Conservation (phyloP, 2,329 filamentous ascomycete species). For the Allantophomopsis lycopodina region DNA sequence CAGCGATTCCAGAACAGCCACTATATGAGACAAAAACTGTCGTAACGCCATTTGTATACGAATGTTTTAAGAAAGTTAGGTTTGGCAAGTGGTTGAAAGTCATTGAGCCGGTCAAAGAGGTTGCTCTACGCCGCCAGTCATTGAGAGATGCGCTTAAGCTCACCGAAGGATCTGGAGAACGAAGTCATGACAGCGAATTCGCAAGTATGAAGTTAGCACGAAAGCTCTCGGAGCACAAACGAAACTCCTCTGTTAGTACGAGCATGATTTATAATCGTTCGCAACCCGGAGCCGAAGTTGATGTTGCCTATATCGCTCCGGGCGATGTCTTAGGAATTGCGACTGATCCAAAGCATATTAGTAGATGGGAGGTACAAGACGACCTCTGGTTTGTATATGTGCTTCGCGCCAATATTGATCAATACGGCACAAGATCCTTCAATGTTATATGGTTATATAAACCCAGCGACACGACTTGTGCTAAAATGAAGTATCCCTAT, state of each 20-base stretch:
- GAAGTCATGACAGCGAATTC: no score
- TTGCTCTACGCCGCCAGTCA: slow-evolving; percentile 14
- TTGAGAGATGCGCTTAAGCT: slow-evolving; percentile 4
- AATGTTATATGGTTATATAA: slow-evolving; percentile 64
- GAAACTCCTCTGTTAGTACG: no score
- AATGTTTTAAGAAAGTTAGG: slow-evolving; percentile 49
- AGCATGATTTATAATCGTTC: no score
- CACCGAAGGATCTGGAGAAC: not conserved
- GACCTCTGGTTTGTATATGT: slow-evolving; percentile 61
- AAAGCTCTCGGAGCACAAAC: no score
- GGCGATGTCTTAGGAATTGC: slow-evolving; percentile 32
- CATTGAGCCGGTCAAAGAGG: slow-evolving; percentile 14
- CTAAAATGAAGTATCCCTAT: slow-evolving; percentile 52
- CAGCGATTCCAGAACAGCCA: slow-evolving; percentile 15
- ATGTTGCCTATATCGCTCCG: slow-evolving; percentile 32
- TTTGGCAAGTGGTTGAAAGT: slow-evolving; percentile 37
- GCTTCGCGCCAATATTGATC: slow-evolving; percentile 32
- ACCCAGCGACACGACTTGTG: slow-evolving; percentile 57
- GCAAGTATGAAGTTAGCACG: no score
- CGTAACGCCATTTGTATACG: slow-evolving; percentile 55
- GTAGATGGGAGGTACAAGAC: slow-evolving; percentile 26
- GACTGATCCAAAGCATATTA: slow-evolving; percentile 3
- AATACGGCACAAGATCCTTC: slow-evolving; percentile 28
- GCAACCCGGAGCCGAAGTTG: slow-evolving; percentile 1
- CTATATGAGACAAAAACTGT: slow-evolving; percentile 32